Evolutionary conservation across 371 early-diverging fungal genomes (phyloP).

Genomic region (Fennellomyces sp.): DNA sequence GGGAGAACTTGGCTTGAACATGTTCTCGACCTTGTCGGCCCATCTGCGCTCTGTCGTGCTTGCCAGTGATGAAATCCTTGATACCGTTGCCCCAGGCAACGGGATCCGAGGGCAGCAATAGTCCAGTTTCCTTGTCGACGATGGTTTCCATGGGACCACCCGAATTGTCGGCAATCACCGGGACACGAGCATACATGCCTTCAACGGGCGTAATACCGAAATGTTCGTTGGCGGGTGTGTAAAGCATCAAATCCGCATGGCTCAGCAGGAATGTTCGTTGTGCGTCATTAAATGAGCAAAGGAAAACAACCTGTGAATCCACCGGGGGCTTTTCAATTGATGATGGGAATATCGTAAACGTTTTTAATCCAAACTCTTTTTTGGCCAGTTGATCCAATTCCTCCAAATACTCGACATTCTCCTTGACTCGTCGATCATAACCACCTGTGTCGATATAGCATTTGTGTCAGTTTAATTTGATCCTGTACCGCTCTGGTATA

Average conservation of each 20-base stretch:
- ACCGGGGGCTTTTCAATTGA: slow-evolving; percentile 30
- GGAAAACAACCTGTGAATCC: slow-evolving; percentile 75
- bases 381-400: slow-evolving; percentile 71
- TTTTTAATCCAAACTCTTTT: slow-evolving; percentile 36
- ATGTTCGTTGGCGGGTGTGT: slow-evolving; percentile 95
- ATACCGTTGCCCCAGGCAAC: slow-evolving; percentile 71
- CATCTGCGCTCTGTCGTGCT: slow-evolving; percentile 46
- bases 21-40: slow-evolving; percentile 67
- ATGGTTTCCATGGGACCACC: slow-evolving; percentile 91
- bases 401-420: slow-evolving; percentile 84
- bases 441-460: slow-evolving; percentile 59
- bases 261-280: slow-evolving; percentile 79
- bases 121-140: slow-evolving; percentile 76
- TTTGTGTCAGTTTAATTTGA: too few relatives aligned
- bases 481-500: too few relatives aligned
- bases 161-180: slow-evolving; percentile 86
- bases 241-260: slow-evolving; percentile 69
- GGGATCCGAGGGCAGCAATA: slow-evolving; percentile 64
- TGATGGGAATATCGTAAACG: slow-evolving; percentile 45
- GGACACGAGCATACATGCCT: slow-evolving; percentile 88
- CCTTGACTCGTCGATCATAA: slow-evolving; percentile 81
- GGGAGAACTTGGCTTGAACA: slow-evolving; percentile 67
- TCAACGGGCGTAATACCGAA: slow-evolving; percentile 97
- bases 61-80: slow-evolving; percentile 37
- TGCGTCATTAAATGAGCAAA: slow-evolving; percentile 86